A percentile compares a stretch with the other conserved stretches of the same genome.
phyloP scores from a whole-genome alignment of 306 rosid genomes.

The Calophaca sinica region DNA sequence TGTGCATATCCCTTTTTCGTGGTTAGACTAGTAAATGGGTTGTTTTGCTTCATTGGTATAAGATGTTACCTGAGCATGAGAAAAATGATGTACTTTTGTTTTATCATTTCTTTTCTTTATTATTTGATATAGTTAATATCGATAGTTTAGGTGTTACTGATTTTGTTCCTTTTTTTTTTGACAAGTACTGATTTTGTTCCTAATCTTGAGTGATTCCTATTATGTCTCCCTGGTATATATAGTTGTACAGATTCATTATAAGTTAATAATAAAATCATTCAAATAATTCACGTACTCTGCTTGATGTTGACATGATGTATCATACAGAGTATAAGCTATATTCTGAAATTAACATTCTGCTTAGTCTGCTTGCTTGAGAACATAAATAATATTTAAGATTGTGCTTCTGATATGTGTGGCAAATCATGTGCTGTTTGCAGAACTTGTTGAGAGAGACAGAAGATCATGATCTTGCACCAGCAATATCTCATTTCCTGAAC shows the following conservation, averaged over 20 bases:
- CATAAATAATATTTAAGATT: background rate
- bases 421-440: conserved; percentile 53
- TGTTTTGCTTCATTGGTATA: conserved; percentile 19
- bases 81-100: background rate
- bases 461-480: conserved; percentile 89
- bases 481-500: conserved; percentile 86
- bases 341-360: conserved; percentile 9
- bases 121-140: background rate
- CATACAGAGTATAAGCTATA: background rate
- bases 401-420: conserved; percentile 1
- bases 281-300: background rate
- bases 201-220: background rate
- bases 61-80: conserved; percentile 19
- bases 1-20: background rate
- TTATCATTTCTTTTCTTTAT: too few relatives aligned
- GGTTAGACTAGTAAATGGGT: conserved; percentile 1
- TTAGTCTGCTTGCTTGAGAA: conserved; percentile 19
- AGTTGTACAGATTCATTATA: background rate
- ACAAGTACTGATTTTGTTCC: background rate
- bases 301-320: conserved; percentile 24
- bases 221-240: background rate
- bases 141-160: background rate
- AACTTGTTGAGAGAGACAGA: conserved; percentile 88
- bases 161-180: too few relatives aligned
- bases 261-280: background rate